A percentile compares a stretch with the other conserved stretches of the same genome.
Conservation (phyloP, 805 yeast genomes). For the Diddensiella santjacobensis region DNA sequence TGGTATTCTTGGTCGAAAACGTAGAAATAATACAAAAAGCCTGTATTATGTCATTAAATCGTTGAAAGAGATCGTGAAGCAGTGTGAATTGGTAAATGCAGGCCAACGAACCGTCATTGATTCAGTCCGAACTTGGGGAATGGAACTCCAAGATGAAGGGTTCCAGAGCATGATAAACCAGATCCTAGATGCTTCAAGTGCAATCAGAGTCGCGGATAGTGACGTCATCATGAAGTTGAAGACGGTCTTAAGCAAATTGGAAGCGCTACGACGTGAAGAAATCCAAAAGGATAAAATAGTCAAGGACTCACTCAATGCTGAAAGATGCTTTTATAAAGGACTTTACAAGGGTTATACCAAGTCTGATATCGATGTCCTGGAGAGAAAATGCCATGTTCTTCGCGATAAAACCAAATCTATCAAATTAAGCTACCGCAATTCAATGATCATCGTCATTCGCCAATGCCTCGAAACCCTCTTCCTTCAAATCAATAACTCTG, state of each 20-base stretch:
- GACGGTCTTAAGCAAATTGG: conserved; percentile 19
- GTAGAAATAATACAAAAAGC: conserved; percentile 2
- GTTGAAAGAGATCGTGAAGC: conserved; percentile 16
- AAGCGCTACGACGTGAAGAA: conserved; percentile 23
- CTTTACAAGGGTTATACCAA: conserved; percentile 19
- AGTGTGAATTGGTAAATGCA: conserved; percentile 20
- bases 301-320: conserved; percentile 15
- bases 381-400: conserved; percentile 11
- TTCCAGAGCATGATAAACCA: conserved; percentile 10
- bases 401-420: conserved; percentile 12
- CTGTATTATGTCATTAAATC: conserved; percentile 21
- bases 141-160: conserved; percentile 11
- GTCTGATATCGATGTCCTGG: conserved; percentile 16
- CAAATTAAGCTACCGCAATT: conserved; percentile 9
- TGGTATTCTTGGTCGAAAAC: not conserved
- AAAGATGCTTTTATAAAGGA: conserved; percentile 21
- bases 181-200: conserved; percentile 2
- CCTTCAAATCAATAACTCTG: not conserved
- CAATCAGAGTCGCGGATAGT: not conserved
- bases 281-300: conserved; percentile 8
- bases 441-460: conserved; percentile 9
- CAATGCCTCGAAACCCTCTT: conserved; percentile 17
- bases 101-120: conserved; percentile 14
- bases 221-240: conserved; percentile 3
- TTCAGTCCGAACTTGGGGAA: conserved; percentile 22